Conservation (phyloP, 2,329 filamentous ascomycete species). For the Venturia pyrina region DNA sequence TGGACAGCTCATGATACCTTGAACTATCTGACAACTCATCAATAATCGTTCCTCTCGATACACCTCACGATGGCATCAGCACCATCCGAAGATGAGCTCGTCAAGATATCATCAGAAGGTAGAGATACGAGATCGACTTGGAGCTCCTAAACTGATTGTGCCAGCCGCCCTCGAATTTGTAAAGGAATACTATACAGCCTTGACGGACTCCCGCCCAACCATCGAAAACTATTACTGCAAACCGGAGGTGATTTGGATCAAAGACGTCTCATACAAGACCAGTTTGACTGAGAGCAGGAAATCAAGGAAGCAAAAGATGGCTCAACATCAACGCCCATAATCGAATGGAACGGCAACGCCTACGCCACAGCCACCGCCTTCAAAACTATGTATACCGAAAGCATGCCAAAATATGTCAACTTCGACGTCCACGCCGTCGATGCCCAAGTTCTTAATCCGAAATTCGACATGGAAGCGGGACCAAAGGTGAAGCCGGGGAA, state of each 20-base stretch:
- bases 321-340: constrained; percentile 46
- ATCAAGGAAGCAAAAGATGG: constrained; percentile 41
- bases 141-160: not conserved
- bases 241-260: constrained; percentile 28
- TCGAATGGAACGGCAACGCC: constrained; percentile 69
- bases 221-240: constrained; percentile 60
- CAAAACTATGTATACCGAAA: constrained; percentile 56
- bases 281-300: not conserved
- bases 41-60: not conserved
- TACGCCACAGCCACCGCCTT: constrained; percentile 54
- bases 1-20: not conserved
- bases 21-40: not conserved
- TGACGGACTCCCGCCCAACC: constrained; percentile 48
- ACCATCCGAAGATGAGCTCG: not conserved
- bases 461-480: constrained; percentile 42
- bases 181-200: constrained; percentile 63
- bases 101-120: constrained; percentile 7
- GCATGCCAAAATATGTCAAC: constrained; percentile 48
- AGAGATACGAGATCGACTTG: not conserved
- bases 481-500: constrained; percentile 34
- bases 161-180: constrained; percentile 63
- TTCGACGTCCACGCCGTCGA: constrained; percentile 72
- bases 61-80: not conserved
- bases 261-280: not conserved
- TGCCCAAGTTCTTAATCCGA: constrained; percentile 65